Percentiles rank a stretch among this genome's conserved stretches.
Evolutionary conservation across 148 eudicot genomes (phyloP).

Genomic region (Nyssa sinensis): DNA sequence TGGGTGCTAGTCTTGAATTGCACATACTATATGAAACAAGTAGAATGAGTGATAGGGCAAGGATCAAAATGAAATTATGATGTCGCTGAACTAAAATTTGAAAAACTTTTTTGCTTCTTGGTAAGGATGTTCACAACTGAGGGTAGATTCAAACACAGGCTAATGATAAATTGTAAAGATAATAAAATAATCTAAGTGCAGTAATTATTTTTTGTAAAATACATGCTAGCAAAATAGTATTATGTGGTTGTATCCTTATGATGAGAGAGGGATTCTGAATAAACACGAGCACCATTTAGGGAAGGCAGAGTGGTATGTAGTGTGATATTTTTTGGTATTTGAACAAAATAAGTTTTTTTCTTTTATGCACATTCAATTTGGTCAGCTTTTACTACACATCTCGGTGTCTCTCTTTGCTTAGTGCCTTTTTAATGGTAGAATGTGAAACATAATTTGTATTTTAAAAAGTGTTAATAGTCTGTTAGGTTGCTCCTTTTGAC

Average conservation of each 20-base stretch:
- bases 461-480: no score
- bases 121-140: background rate
- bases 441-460: no score
- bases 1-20: background rate
- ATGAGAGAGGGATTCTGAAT: background rate
- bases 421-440: no score
- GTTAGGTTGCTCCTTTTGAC: background rate
- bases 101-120: background rate
- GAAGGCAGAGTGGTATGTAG: background rate
- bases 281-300: background rate
- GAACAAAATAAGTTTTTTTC: background rate
- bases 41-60: background rate
- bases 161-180: background rate
- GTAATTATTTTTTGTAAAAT: background rate
- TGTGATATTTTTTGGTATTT: background rate
- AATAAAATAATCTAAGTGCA: background rate
- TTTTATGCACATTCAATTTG: background rate
- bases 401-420: background rate
- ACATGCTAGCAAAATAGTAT: background rate
- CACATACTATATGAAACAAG: background rate
- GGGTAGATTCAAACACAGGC: background rate
- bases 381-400: background rate
- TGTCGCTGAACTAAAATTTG: background rate
- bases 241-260: background rate
- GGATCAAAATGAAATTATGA: background rate